A percentile compares a stretch with the other conserved stretches of the same genome.
phyloP scores from a whole-genome alignment of 495 filamentous ascomycete genomes.

The Lasiosphaeria hispida region DNA sequence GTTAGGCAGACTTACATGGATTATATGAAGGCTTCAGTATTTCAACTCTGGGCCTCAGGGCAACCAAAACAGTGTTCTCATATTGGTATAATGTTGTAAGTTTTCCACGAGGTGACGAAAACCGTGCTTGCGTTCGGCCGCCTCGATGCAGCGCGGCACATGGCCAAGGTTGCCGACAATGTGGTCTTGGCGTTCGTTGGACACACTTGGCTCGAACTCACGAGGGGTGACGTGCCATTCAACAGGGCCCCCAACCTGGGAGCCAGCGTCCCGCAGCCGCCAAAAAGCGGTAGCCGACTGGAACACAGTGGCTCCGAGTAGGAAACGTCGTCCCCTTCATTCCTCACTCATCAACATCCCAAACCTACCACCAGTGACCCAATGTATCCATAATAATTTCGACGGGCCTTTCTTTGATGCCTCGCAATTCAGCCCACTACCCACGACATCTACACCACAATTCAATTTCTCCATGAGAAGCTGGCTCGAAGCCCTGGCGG shows the following conservation, averaged over 20 bases:
- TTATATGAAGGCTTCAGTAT: too few species aligned
- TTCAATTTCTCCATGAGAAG: not conserved
- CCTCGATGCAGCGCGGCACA: too few species aligned
- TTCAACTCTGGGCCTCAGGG: too few species aligned
- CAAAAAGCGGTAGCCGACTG: conserved; percentile 6
- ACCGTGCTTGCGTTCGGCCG: too few species aligned
- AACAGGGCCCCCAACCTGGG: not conserved
- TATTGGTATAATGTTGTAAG: too few species aligned
- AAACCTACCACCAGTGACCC: not conserved
- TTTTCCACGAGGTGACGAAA: too few species aligned
- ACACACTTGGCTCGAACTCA: not conserved
- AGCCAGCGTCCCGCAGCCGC: not conserved
- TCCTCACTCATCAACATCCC: not conserved
- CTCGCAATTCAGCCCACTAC: not conserved
- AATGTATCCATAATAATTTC: not conserved
- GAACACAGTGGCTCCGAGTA: conserved; percentile 9
- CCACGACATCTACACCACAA: too few species aligned
- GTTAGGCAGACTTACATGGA: too few species aligned
- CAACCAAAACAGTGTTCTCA: too few species aligned
- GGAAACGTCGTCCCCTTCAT: conserved; percentile 4
- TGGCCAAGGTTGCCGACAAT: too few species aligned
- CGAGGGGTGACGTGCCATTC: not conserved
- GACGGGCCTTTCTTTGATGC: not conserved
- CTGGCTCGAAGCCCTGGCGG: too few species aligned
- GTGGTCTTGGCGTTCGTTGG: conserved; percentile 1